Evolutionary conservation across 2,329 filamentous ascomycete species (phyloP).

Genomic region (Camillea tinctor): DNA sequence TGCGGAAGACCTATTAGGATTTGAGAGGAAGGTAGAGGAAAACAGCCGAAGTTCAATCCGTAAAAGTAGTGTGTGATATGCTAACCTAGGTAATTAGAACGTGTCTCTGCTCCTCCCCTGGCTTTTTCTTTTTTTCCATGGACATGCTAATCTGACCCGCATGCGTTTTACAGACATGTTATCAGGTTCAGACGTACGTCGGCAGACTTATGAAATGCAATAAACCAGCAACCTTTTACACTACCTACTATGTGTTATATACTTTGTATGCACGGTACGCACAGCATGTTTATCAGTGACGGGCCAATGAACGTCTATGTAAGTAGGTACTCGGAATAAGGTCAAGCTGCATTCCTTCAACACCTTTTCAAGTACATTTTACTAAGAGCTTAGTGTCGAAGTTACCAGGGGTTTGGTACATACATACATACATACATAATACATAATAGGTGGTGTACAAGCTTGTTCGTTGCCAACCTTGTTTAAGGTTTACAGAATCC

Average conservation of each 20-base stretch:
- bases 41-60: neutral
- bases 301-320: neutral
- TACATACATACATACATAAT: too few species aligned
- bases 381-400: neutral
- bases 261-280: too few species aligned
- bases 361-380: neutral
- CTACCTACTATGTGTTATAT: too few species aligned
- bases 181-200: neutral
- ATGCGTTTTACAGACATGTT: neutral
- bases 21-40: neutral
- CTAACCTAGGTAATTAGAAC: neutral
- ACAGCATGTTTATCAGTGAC: too few species aligned
- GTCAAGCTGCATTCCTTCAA: neutral
- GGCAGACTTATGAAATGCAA: too few species aligned
- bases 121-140: neutral
- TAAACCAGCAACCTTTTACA: too few species aligned
- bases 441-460: too few species aligned
- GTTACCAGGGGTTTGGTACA: neutral
- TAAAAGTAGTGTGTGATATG: neutral
- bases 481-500: neutral
- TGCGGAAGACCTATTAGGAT: neutral
- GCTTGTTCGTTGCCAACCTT: neutral
- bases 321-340: neutral
- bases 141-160: neutral
- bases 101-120: neutral